These are phyloP conservation scores for Cladosporium sp. DNA, from an alignment of 2,329 filamentous ascomycete species.

Conservation along the genomic window DNA sequence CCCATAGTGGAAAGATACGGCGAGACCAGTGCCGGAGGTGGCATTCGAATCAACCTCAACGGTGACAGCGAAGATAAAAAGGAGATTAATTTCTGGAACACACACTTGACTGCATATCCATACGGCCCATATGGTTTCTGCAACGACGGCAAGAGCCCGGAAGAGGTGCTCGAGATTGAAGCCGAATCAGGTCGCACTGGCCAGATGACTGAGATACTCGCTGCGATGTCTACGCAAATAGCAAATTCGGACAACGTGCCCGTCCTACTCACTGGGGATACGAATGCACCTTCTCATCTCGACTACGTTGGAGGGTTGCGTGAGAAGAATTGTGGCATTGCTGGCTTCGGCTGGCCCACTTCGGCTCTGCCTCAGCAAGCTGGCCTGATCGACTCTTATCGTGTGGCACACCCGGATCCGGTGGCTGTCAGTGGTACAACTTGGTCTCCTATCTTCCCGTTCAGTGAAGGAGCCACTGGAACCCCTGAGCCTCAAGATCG, in stretches of 20 bases:
- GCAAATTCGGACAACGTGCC: not conserved
- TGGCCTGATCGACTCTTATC: conserved; percentile 13
- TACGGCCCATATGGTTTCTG: conserved; percentile 18
- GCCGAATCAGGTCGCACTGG: conserved; percentile 4
- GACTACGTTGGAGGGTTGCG: conserved; percentile 1
- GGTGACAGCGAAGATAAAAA: not conserved
- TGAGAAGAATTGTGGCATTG: conserved; percentile 14
- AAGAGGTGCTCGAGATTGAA: conserved; percentile 3
- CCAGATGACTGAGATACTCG: conserved; percentile 8
- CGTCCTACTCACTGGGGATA: conserved; percentile 11
- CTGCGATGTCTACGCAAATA: conserved; percentile 11
- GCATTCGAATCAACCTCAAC: conserved; percentile 12
- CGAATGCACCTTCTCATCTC: conserved; percentile 17
- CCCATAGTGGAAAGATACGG: conserved; percentile 4
- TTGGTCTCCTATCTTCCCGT: conserved; percentile 15
- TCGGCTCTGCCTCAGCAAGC: conserved; percentile 12
- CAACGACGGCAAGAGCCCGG: not conserved
- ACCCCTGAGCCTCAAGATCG: conserved; percentile 16
- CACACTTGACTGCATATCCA: conserved; percentile 14
- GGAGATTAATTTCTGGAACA: conserved; percentile 18
- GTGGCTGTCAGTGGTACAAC: not conserved
- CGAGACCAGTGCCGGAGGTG: not conserved
- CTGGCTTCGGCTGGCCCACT: conserved; percentile 16
- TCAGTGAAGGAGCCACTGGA: conserved; percentile 5
- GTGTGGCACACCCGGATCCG: conserved; percentile 15